phyloP scores from a whole-genome alignment of 345 rosid genomes.

The Trapa bicornis region DNA sequence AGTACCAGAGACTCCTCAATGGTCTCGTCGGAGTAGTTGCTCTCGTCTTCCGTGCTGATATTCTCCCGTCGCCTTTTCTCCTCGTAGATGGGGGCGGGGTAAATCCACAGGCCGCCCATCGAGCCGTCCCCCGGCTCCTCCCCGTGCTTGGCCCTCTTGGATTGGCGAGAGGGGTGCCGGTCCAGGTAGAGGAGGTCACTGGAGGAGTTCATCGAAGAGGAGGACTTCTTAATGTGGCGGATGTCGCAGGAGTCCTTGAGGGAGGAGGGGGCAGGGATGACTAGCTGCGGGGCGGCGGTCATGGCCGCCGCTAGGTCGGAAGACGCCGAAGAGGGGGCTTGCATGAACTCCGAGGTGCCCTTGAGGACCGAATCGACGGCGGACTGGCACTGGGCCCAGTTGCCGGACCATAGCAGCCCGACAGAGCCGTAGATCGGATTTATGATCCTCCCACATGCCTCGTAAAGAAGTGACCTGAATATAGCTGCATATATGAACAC shows the following conservation, averaged over 20 bases:
- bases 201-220: background rate
- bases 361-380: constrained; percentile 20
- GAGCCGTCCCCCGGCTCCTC: background rate
- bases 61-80: constrained; percentile 9
- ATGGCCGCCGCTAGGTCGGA: background rate
- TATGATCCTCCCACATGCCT: constrained; percentile 56
- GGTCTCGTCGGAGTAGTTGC: constrained; percentile 12
- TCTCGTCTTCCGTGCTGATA: constrained; percentile 5
- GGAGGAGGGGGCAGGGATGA: background rate
- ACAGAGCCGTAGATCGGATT: constrained; percentile 50
- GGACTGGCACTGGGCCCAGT: constrained; percentile 53
- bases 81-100: constrained; percentile 7
- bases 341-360: constrained; percentile 9
- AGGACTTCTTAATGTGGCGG: constrained; percentile 5
- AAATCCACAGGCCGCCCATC: constrained; percentile 5
- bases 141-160: constrained; percentile 5
- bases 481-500: constrained; percentile 17
- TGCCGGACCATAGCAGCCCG: constrained; percentile 44
- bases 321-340: background rate
- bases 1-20: constrained; percentile 3
- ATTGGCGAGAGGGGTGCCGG: background rate
- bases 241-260: constrained; percentile 6
- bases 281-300: background rate
- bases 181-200: background rate
- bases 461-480: constrained; percentile 47